phyloP scores from a whole-genome alignment of 2,329 filamentous ascomycete genomes.

The Arthrobotrys megalospora region DNA sequence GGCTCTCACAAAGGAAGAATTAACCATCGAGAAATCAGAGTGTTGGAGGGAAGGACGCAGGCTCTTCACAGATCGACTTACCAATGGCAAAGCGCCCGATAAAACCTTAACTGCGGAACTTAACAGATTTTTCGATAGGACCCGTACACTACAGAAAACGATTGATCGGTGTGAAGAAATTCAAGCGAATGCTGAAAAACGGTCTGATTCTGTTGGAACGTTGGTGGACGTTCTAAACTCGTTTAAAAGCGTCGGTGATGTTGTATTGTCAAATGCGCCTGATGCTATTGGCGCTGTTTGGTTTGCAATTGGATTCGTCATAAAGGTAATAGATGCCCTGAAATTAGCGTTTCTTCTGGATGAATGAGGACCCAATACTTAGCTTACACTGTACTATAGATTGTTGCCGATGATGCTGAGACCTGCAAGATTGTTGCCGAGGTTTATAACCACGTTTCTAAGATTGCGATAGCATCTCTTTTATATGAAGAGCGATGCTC shows the following conservation, averaged over 20 bases:
- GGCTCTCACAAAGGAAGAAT: neutral
- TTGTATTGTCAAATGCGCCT: conserved; percentile 14
- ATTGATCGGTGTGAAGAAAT: conserved; percentile 28
- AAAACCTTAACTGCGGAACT: neutral
- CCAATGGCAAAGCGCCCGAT: conserved; percentile 1
- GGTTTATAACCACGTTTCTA: conserved; percentile 16
- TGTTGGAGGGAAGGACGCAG: conserved; percentile 34
- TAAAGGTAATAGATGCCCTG: conserved; percentile 14
- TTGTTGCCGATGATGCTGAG: conserved; percentile 34
- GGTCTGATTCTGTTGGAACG: conserved; percentile 20
- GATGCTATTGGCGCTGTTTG: conserved; percentile 32
- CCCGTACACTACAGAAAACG: conserved; percentile 19
- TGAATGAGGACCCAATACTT: neutral
- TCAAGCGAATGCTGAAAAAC: neutral
- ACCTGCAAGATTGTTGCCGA: conserved; percentile 31
- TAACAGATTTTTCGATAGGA: conserved; percentile 15
- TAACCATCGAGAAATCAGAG: conserved; percentile 25
- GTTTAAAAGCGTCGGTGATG: conserved; percentile 33
- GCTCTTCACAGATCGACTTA: conserved; percentile 6
- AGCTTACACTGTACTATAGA: neutral
- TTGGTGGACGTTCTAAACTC: conserved; percentile 9
- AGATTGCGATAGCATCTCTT: conserved; percentile 34
- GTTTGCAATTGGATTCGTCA: conserved; percentile 33
- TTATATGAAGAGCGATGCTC: conserved; percentile 32
- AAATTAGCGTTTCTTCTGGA: neutral